These are phyloP conservation scores for Nemania abortiva DNA, from an alignment of 2,329 filamentous ascomycete genomes.

Conservation along the genomic window DNA sequence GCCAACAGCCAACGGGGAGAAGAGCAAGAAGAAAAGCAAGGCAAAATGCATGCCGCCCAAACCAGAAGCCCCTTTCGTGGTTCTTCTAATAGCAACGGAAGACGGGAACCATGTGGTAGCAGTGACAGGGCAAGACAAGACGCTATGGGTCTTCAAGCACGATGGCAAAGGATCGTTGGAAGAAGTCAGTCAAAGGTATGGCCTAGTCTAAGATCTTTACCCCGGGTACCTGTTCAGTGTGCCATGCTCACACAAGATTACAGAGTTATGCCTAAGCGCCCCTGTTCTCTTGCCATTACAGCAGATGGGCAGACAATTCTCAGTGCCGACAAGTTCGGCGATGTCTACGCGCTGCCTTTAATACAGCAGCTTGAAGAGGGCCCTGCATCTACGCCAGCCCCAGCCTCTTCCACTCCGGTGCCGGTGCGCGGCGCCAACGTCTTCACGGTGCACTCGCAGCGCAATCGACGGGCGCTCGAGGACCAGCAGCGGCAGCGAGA, in stretches of 20 bases:
- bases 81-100: conserved; percentile 72
- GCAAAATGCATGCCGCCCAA: conserved; percentile 37
- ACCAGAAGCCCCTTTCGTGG: conserved; percentile 72
- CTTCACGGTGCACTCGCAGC: conserved; percentile 72
- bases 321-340: conserved; percentile 94
- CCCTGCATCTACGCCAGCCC: conserved; percentile 11
- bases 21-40: conserved; percentile 52
- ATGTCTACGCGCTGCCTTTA: conserved; percentile 90
- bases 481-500: conserved; percentile 63
- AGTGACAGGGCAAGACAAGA: conserved; percentile 92
- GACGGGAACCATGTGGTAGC: conserved; percentile 78
- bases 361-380: conserved; percentile 52
- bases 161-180: conserved; percentile 70
- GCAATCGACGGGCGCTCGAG: conserved; percentile 71
- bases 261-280: conserved; percentile 89
- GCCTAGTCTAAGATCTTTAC: background rate
- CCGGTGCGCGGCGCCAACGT: conserved; percentile 62
- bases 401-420: conserved; percentile 43
- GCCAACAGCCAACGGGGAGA: conserved; percentile 34
- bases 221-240: background rate
- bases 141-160: conserved; percentile 83
- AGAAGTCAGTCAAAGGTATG: conserved; percentile 78
- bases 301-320: conserved; percentile 79
- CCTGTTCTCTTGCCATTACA: conserved; percentile 79
- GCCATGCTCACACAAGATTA: conserved; percentile 45